A percentile compares a stretch with the other conserved stretches of the same genome.
Conservation (phyloP, 75 land plant genomes). For the Adiantum capillusveneris region DNA sequence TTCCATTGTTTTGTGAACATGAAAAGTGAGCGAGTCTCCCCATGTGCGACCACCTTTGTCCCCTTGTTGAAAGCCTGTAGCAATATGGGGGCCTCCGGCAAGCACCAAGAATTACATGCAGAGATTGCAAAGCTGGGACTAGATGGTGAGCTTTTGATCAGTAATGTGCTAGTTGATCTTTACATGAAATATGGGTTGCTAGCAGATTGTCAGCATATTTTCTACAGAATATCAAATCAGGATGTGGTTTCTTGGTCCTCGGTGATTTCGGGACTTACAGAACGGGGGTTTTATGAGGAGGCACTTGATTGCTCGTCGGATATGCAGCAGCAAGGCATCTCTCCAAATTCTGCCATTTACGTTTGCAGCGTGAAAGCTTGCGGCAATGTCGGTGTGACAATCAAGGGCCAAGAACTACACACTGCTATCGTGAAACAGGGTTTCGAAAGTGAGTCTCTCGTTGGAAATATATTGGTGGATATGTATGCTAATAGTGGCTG, state of each 20-base stretch:
- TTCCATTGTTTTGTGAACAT: conserved; percentile 21
- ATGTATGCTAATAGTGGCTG: conserved; percentile 39
- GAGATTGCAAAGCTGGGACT: conserved; percentile 27
- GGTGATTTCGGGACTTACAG: conserved; percentile 39
- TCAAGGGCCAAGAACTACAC: conserved; percentile 26
- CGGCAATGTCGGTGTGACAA: conserved; percentile 25
- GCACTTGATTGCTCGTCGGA: conserved; percentile 32
- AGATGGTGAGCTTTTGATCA: conserved; percentile 24
- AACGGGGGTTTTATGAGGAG: conserved; percentile 18
- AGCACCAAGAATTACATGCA: conserved; percentile 20
- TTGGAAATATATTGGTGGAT: conserved; percentile 22
- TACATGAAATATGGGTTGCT: conserved; percentile 28
- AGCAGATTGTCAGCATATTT: conserved; percentile 19
- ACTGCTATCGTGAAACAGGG: conserved; percentile 10
- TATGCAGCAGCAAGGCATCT: conserved; percentile 25
- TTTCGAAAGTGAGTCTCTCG: conserved; percentile 12
- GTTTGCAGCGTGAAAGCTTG: conserved; percentile 50
- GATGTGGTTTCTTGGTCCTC: conserved; percentile 62
- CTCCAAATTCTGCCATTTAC: conserved; percentile 34
- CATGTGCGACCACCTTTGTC: conserved; percentile 22
- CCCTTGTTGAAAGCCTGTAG: conserved; percentile 32
- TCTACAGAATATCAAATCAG: conserved; percentile 32
- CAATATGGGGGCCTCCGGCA: conserved; percentile 3
- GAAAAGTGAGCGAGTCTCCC: conserved; percentile 6
- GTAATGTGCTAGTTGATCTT: conserved; percentile 19